Conservation (phyloP, 129 eudicot species). For the Apium graveolens region DNA sequence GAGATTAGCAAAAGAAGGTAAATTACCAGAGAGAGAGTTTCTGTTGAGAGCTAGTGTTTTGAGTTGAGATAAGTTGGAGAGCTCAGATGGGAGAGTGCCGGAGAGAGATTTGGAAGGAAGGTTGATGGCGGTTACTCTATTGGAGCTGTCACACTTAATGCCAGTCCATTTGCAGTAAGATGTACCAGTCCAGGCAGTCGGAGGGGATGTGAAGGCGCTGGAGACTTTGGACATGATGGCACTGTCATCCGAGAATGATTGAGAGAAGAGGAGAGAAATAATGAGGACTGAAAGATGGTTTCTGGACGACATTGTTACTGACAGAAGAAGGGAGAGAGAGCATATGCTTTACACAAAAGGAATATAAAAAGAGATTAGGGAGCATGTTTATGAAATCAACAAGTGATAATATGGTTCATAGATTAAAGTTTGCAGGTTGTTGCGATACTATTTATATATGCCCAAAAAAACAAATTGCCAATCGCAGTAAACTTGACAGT, state of each 20-base stretch:
- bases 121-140: constrained; percentile 34
- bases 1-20: constrained; percentile 51
- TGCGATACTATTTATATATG: not conserved
- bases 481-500: constrained; percentile 18
- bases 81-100: constrained; percentile 39
- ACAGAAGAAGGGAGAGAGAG: not conserved
- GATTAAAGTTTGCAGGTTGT: too few relatives aligned
- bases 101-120: constrained; percentile 34
- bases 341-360: not conserved
- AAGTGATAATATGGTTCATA: not conserved
- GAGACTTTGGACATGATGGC: constrained; percentile 32
- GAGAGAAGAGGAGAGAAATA: constrained; percentile 20
- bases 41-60: constrained; percentile 29
- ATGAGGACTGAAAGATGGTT: not conserved
- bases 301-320: constrained; percentile 14
- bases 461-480: constrained; percentile 34
- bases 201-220: constrained; percentile 22
- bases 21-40: constrained; percentile 40
- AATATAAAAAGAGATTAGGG: not conserved
- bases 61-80: constrained; percentile 44
- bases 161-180: constrained; percentile 42
- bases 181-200: constrained; percentile 34
- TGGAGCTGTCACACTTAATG: constrained; percentile 36
- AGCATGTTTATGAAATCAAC: not conserved
- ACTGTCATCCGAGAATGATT: constrained; percentile 40